Percentiles rank a stretch among this genome's conserved stretches.
Evolutionary conservation across 1,284 basidiomycete species (phyloP).

Genomic region (Rhodotorula glutinis): DNA sequence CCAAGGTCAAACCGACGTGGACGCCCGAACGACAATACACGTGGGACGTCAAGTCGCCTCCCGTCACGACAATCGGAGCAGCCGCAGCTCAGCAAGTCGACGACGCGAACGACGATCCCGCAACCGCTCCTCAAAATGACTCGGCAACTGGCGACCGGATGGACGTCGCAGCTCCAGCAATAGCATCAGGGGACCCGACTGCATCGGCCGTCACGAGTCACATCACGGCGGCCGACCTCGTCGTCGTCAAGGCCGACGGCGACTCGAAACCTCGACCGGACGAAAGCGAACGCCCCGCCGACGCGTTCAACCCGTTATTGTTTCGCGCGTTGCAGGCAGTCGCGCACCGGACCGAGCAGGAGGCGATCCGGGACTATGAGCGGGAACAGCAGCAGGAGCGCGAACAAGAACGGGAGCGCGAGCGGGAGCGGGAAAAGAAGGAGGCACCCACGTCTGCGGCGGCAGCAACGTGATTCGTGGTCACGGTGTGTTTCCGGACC

Average conservation of each 20-base stretch:
- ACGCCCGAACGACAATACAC: conserved; percentile 22
- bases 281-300: conserved; percentile 7
- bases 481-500: too few species aligned
- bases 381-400: background rate
- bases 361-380: background rate
- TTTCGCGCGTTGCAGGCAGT: conserved; percentile 37
- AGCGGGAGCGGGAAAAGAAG: background rate
- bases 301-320: conserved; percentile 39
- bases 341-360: background rate
- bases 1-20: conserved; percentile 24
- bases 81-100: background rate
- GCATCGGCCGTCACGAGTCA: too few species aligned
- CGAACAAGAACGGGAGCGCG: background rate
- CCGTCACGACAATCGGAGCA: background rate
- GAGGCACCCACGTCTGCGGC: background rate
- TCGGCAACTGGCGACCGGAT: too few species aligned
- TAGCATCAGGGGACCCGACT: too few species aligned
- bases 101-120: too few species aligned
- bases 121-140: too few species aligned
- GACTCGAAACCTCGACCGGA: background rate
- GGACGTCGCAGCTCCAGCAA: too few species aligned
- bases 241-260: background rate
- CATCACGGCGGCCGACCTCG: too few species aligned
- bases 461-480: background rate
- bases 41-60: conserved; percentile 32